A percentile compares a stretch with the other conserved stretches of the same genome.
Conservation (phyloP, 148 eudicot genomes). For the Cornus controversa region DNA sequence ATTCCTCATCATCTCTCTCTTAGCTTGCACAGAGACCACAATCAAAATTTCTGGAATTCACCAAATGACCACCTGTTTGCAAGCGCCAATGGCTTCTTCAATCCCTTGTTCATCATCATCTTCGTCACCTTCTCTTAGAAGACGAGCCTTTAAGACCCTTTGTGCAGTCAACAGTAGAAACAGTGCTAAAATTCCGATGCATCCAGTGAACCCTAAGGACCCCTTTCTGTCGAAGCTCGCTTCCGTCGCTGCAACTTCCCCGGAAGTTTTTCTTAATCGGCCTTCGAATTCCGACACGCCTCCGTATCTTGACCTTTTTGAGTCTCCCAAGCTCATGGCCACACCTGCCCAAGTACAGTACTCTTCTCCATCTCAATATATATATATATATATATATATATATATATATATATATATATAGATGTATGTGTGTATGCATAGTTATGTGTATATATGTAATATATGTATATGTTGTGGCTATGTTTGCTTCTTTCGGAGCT, state of each 20-base stretch:
- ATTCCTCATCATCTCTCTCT: background rate
- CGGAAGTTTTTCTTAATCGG: conserved; percentile 53
- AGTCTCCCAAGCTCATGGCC: conserved; percentile 69
- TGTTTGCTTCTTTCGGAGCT: background rate
- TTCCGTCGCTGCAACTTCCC: conserved; percentile 54
- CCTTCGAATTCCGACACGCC: conserved; percentile 45
- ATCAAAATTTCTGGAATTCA: background rate
- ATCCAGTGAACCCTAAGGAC: conserved; percentile 80
- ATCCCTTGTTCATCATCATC: conserved; percentile 40
- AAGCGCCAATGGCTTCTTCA: conserved; percentile 51
- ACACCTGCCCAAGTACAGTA: conserved; percentile 60
- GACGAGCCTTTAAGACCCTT: conserved; percentile 17
- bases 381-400: background rate
- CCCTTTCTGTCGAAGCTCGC: conserved; percentile 68
- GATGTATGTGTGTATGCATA: background rate
- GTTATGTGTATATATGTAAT: background rate
- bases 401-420: background rate
- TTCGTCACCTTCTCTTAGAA: conserved; percentile 20
- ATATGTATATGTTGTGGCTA: too few relatives aligned
- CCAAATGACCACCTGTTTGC: conserved; percentile 45
- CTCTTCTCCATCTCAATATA: background rate
- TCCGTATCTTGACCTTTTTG: conserved; percentile 64
- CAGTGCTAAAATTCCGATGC: conserved; percentile 51
- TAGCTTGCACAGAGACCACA: background rate
- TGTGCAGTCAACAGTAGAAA: conserved; percentile 24